These are phyloP conservation scores for Zymoseptoria brevis DNA, from an alignment of 2,329 filamentous ascomycete species.

Conservation along the genomic window DNA sequence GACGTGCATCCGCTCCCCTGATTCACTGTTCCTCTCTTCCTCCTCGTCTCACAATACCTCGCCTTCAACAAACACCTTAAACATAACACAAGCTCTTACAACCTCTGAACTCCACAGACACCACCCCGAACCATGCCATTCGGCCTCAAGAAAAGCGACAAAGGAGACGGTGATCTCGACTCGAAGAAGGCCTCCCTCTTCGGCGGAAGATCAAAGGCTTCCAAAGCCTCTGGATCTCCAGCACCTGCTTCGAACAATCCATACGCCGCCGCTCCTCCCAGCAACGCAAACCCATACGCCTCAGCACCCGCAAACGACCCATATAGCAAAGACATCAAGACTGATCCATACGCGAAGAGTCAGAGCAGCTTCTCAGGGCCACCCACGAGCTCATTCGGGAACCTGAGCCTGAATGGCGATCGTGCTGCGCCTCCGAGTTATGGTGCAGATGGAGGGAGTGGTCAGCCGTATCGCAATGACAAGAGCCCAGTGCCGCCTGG, in stretches of 20 bases:
- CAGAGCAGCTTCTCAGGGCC: conserved; percentile 21
- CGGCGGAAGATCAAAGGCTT: conserved; percentile 46
- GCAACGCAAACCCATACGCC: conserved; percentile 19
- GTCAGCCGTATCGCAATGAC: conserved; percentile 31
- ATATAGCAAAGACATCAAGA: conserved; percentile 19
- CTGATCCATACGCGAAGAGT: conserved; percentile 26
- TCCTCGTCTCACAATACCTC: not conserved
- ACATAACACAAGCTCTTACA: too few relatives aligned
- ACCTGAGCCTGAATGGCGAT: conserved; percentile 21
- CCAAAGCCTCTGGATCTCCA: conserved; percentile 40
- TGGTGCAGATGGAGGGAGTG: conserved; percentile 12
- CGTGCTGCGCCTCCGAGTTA: conserved; percentile 24
- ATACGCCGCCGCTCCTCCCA: conserved; percentile 43
- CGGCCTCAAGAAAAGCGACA: conserved; percentile 44
- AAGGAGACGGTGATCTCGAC: conserved; percentile 47
- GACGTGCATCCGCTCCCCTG: not conserved
- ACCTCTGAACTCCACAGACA: too few relatives aligned
- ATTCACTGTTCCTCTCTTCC: not conserved
- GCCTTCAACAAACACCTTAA: too few relatives aligned
- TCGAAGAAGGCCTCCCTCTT: conserved; percentile 51
- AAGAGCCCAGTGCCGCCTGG: conserved; percentile 39
- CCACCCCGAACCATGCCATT: conserved; percentile 32
- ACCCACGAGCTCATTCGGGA: conserved; percentile 26
- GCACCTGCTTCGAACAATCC: conserved; percentile 44
- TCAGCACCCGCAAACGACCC: conserved; percentile 25